These are phyloP conservation scores for Casuarina cunninghamiana DNA, from an alignment of 306 rosid species.

Conservation along the genomic window DNA sequence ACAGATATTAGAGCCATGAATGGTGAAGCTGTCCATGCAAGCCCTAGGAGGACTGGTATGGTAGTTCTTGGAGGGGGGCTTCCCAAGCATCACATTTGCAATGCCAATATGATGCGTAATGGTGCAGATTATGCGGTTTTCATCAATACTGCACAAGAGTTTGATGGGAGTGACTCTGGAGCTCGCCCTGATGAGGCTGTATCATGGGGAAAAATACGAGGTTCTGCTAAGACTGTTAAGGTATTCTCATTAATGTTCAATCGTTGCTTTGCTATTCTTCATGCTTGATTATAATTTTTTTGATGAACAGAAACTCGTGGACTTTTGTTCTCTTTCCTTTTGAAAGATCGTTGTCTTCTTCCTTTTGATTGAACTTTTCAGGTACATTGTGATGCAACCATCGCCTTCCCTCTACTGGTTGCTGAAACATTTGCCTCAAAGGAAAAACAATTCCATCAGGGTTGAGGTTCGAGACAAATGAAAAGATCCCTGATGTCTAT, in stretches of 20 bases:
- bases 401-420: constrained; percentile 77
- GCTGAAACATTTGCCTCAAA: constrained; percentile 74
- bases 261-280: neutral
- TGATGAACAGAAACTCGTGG: neutral
- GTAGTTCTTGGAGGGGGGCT: too few species aligned
- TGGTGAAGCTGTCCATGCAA: too few species aligned
- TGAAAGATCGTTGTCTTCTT: neutral
- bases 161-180: too few species aligned
- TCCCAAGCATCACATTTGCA: too few species aligned
- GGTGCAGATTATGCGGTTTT: too few species aligned
- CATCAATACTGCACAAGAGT: too few species aligned
- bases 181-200: too few species aligned
- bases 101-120: too few species aligned
- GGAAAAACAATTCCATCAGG: constrained; percentile 28
- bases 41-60: too few species aligned
- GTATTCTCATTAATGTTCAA: constrained; percentile 32
- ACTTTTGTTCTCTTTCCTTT: neutral
- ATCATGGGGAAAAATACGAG: too few species aligned
- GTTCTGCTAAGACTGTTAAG: constrained; percentile 61
- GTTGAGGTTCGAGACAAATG: constrained; percentile 2
- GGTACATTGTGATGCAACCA: constrained; percentile 92
- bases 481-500: too few species aligned
- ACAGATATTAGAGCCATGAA: too few species aligned
- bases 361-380: constrained; percentile 28
- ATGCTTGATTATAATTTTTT: neutral